A percentile compares a stretch with the other conserved stretches of the same genome.
Evolutionary conservation across 2,329 filamentous ascomycete genomes (phyloP).

Genomic region (Emmonsiellopsis sp.): DNA sequence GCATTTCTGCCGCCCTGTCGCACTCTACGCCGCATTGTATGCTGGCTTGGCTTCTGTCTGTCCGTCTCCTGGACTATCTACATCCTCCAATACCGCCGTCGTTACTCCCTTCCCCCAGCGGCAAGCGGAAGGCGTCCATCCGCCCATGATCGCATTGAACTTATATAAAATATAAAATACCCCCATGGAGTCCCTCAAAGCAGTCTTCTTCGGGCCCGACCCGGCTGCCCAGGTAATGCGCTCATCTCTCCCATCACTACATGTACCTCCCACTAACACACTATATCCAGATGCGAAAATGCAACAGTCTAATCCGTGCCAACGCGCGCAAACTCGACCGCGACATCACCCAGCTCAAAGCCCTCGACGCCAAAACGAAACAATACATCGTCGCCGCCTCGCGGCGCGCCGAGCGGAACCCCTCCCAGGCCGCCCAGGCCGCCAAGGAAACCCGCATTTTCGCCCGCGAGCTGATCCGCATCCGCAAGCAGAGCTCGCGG

Average conservation of each 20-base stretch:
- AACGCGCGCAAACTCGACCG: slow-evolving; percentile 94
- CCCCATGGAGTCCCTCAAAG: slow-evolving; percentile 74
- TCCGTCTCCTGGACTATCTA: too few species aligned
- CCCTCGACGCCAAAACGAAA: slow-evolving; percentile 75
- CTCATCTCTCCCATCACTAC: slow-evolving; percentile 3
- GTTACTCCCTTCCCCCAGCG: too few species aligned
- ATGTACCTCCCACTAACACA: too few species aligned
- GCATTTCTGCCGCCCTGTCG: too few species aligned
- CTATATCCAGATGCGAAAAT: slow-evolving; percentile 72
- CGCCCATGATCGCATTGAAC: too few species aligned
- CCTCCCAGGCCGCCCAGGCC: slow-evolving; percentile 69
- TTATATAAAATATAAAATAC: not conserved
- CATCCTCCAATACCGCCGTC: too few species aligned
- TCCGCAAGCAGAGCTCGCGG: slow-evolving; percentile 64
- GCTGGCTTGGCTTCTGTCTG: too few species aligned
- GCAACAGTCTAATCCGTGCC: slow-evolving; percentile 76
- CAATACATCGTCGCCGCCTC: slow-evolving; percentile 76
- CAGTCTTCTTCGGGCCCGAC: slow-evolving; percentile 84
- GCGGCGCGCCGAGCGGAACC: slow-evolving; percentile 70
- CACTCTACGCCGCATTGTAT: too few species aligned
- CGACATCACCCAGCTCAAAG: slow-evolving; percentile 71
- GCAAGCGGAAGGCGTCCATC: too few species aligned
- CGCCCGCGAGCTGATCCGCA: slow-evolving; percentile 75
- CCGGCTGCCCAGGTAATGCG: slow-evolving; percentile 75
- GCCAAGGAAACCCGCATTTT: slow-evolving; percentile 77